Percentiles rank a stretch among this genome's conserved stretches.
These are phyloP conservation scores for Zoysia japonica DNA, from an alignment of 176 grass and related monocot species.

Conservation along the genomic window DNA sequence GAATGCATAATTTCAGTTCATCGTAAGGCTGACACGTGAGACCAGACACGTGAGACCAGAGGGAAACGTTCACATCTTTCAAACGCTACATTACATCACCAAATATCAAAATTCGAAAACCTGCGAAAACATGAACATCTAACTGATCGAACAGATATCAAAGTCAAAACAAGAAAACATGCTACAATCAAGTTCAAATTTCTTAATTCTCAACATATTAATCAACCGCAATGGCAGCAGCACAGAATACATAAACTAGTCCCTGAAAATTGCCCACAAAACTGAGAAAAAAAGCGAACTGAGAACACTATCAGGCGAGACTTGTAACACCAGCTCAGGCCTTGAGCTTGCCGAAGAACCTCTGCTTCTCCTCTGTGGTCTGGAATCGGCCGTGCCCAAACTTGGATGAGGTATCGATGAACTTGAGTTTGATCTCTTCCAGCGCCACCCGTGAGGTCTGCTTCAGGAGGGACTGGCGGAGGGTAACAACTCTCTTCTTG, in stretches of 20 bases:
- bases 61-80: neutral
- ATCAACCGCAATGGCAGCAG: slow-evolving; percentile 16
- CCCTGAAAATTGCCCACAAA: slow-evolving; percentile 34
- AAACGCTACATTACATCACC: too few species aligned
- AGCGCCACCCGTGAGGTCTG: slow-evolving; percentile 87
- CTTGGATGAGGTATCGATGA: slow-evolving; percentile 94
- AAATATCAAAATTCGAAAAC: neutral
- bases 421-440: slow-evolving; percentile 96
- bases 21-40: neutral
- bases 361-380: slow-evolving; percentile 92
- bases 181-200: slow-evolving; percentile 7
- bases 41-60: neutral
- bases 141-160: neutral
- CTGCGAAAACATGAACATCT: neutral
- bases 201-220: slow-evolving; percentile 22
- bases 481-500: slow-evolving; percentile 95
- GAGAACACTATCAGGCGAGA: slow-evolving; percentile 11
- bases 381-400: slow-evolving; percentile 95
- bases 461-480: slow-evolving; percentile 83
- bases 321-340: neutral
- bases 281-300: slow-evolving; percentile 9
- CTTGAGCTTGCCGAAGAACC: slow-evolving; percentile 68
- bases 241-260: slow-evolving; percentile 24
- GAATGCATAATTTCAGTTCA: neutral
- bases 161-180: neutral